Percentiles rank a stretch among this genome's conserved stretches.
phyloP scores from a whole-genome alignment of 1,284 basidiomycete genomes.

The Irpex lacteus region DNA sequence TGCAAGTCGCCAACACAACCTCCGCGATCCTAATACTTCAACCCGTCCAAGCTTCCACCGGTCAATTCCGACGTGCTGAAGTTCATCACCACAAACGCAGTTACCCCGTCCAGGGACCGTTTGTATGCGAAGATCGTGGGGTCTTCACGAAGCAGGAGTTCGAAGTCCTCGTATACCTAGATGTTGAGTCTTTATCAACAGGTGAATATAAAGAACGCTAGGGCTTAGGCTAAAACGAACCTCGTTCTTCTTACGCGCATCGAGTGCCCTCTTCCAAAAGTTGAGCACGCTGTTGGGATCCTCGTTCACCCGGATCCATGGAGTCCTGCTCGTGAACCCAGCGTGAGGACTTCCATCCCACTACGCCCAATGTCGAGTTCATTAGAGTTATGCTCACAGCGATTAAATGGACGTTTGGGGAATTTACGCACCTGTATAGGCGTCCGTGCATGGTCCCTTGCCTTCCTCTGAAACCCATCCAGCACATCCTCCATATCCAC shows the following conservation, averaged over 20 bases:
- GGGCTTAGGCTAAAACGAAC: constrained; percentile 42
- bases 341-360: constrained; percentile 58
- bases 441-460: constrained; percentile 68
- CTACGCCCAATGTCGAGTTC: constrained; percentile 28
- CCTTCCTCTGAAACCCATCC: constrained; percentile 56
- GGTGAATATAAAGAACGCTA: not conserved
- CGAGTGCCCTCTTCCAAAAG: constrained; percentile 60
- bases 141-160: constrained; percentile 41
- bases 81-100: constrained; percentile 51
- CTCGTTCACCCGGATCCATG: constrained; percentile 75
- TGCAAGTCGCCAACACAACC: too few relatives aligned
- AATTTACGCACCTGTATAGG: constrained; percentile 51
- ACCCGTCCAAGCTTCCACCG: too few relatives aligned
- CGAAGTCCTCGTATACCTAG: constrained; percentile 59
- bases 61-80: constrained; percentile 33
- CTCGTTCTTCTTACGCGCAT: constrained; percentile 49
- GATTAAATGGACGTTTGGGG: too few relatives aligned
- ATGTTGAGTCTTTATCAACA: not conserved
- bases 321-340: constrained; percentile 63
- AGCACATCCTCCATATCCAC: constrained; percentile 59
- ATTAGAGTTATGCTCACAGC: too few relatives aligned
- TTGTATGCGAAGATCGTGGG: constrained; percentile 50
- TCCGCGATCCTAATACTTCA: too few relatives aligned
- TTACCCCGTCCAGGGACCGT: constrained; percentile 36
- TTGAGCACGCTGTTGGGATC: constrained; percentile 50